Percentiles rank a stretch among this genome's conserved stretches.
These are phyloP conservation scores for Xanthoconium stramineum DNA, from an alignment of 768 basidiomycete species.

Conservation along the genomic window DNA sequence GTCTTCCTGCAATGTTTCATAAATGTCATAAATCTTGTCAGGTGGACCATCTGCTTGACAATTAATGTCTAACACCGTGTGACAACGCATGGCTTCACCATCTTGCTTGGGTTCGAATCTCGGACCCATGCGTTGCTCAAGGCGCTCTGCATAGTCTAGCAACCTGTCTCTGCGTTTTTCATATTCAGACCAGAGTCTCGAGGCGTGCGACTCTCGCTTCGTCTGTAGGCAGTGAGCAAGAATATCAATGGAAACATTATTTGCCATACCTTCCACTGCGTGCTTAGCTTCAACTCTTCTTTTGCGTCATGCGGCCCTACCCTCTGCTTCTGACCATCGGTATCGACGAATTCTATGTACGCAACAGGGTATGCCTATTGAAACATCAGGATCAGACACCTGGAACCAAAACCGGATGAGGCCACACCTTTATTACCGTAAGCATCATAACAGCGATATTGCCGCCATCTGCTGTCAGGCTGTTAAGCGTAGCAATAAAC, in stretches of 20 bases:
- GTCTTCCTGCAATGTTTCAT: slow-evolving; percentile 61
- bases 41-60: slow-evolving; percentile 29
- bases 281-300: slow-evolving; percentile 61
- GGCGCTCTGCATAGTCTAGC: slow-evolving; percentile 60
- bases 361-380: slow-evolving; percentile 68
- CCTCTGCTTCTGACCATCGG: slow-evolving; percentile 45
- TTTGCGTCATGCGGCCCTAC: slow-evolving; percentile 64
- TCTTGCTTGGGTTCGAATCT: slow-evolving; percentile 41
- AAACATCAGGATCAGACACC: background rate
- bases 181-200: slow-evolving; percentile 53
- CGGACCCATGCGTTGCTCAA: slow-evolving; percentile 56
- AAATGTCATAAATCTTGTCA: slow-evolving; percentile 52
- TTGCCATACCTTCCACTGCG: slow-evolving; percentile 66
- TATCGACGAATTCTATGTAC: slow-evolving; percentile 64
- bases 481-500: slow-evolving; percentile 73
- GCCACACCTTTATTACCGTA: slow-evolving; percentile 58
- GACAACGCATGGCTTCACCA: slow-evolving; percentile 28
- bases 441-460: slow-evolving; percentile 71
- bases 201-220: slow-evolving; percentile 55
- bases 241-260: background rate
- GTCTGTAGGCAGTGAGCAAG: slow-evolving; percentile 37
- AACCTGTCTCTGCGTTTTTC: slow-evolving; percentile 53
- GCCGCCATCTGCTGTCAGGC: slow-evolving; percentile 81
- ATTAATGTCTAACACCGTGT: background rate
- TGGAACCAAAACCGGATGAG: background rate